Percentiles rank a stretch among this genome's conserved stretches.
Evolutionary conservation across 140 eudicot genomes (phyloP).

Genomic region (Artemisia princeps): DNA sequence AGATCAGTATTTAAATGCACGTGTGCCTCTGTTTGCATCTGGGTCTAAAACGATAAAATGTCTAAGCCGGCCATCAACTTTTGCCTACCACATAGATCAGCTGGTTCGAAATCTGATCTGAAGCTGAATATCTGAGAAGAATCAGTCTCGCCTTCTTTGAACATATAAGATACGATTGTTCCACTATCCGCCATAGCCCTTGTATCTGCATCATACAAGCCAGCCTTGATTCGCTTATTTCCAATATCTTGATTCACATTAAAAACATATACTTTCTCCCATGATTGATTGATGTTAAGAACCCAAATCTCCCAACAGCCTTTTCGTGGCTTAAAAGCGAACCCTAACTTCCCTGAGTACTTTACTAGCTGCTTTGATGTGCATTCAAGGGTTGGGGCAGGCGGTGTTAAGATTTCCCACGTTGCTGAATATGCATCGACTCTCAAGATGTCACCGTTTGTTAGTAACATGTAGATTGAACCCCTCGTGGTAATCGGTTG

Average conservation of each 20-base stretch:
- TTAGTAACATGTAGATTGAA: slow-evolving; percentile 16
- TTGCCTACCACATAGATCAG: neutral
- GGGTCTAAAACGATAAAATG: too few species aligned
- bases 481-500: slow-evolving; percentile 20
- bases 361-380: neutral
- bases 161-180: neutral
- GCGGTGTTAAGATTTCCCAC: slow-evolving; percentile 1
- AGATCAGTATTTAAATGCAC: too few species aligned
- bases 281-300: neutral
- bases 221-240: neutral
- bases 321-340: neutral
- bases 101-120: slow-evolving; percentile 23
- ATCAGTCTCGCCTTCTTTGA: neutral
- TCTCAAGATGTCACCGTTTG: slow-evolving; percentile 5
- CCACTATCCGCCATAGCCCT: neutral
- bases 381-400: neutral
- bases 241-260: neutral
- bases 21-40: too few species aligned
- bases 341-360: slow-evolving; percentile 11
- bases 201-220: slow-evolving; percentile 11
- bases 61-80: too few species aligned
- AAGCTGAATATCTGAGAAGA: neutral
- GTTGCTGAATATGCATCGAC: slow-evolving; percentile 5
- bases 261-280: slow-evolving; percentile 9
- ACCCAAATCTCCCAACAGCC: slow-evolving; percentile 24